A percentile compares a stretch with the other conserved stretches of the same genome.
phyloP scores from a whole-genome alignment of 805 yeast genomes.

The Tetrapisispora iriomotensis region DNA sequence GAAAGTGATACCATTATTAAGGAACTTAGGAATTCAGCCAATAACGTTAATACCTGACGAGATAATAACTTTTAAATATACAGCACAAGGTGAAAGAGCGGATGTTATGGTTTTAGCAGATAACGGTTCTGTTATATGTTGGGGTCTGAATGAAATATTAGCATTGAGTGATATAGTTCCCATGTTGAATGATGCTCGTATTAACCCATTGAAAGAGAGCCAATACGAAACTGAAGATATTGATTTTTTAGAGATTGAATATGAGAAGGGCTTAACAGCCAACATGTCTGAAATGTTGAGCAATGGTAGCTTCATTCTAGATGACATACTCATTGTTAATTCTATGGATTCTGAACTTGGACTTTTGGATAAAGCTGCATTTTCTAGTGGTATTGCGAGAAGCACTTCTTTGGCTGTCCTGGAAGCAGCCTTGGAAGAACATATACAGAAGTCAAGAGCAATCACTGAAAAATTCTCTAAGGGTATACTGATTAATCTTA shows the following conservation, averaged over 20 bases:
- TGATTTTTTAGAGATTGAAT: slow-evolving; percentile 52
- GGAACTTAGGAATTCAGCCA: slow-evolving; percentile 27
- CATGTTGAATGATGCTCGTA: slow-evolving; percentile 38
- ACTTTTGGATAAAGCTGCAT: slow-evolving; percentile 73
- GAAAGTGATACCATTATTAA: slow-evolving; percentile 29
- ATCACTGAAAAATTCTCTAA: slow-evolving; percentile 58
- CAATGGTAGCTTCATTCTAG: slow-evolving; percentile 41
- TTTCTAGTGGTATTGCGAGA: slow-evolving; percentile 77
- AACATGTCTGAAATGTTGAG: background rate
- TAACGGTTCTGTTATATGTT: slow-evolving; percentile 74
- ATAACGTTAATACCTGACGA: slow-evolving; percentile 56
- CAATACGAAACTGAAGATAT: slow-evolving; percentile 72
- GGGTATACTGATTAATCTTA: slow-evolving; percentile 45
- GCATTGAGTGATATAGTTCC: slow-evolving; percentile 43
- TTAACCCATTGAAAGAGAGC: slow-evolving; percentile 33
- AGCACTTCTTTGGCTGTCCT: slow-evolving; percentile 77
- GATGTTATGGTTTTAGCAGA: slow-evolving; percentile 57
- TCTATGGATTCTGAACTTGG: slow-evolving; percentile 38
- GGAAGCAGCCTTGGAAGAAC: slow-evolving; percentile 62
- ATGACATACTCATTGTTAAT: slow-evolving; percentile 63
- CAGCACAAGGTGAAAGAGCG: slow-evolving; percentile 27
- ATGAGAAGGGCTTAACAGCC: slow-evolving; percentile 6
- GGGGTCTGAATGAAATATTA: slow-evolving; percentile 62
- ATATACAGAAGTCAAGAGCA: slow-evolving; percentile 50
- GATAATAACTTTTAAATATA: slow-evolving; percentile 45